Evolutionary conservation across 768 basidiomycete species (phyloP).

Genomic region (Psilocybe azurescens): DNA sequence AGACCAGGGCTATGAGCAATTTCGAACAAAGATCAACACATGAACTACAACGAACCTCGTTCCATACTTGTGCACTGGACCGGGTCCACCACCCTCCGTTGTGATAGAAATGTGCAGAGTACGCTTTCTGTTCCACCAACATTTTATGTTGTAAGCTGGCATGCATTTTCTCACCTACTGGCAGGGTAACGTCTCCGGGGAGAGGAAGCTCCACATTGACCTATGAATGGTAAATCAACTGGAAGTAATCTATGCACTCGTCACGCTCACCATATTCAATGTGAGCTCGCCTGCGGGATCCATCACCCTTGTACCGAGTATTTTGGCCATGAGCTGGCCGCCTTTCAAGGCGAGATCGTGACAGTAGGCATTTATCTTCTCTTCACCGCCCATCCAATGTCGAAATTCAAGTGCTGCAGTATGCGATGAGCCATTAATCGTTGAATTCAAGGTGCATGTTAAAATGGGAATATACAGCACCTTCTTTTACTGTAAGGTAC

Average conservation of each 20-base stretch:
- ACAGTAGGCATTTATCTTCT: conserved; percentile 76
- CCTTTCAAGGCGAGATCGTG: conserved; percentile 73
- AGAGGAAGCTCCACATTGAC: conserved; percentile 49
- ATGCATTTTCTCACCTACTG: conserved; percentile 23
- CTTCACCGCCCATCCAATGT: conserved; percentile 80
- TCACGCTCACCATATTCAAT: conserved; percentile 66
- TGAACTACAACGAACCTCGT: conserved; percentile 38
- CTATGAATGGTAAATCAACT: conserved; percentile 23
- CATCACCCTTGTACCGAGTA: conserved; percentile 69
- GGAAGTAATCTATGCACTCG: too few relatives aligned
- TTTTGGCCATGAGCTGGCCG: conserved; percentile 63
- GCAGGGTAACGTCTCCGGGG: conserved; percentile 28
- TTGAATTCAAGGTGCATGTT: too few relatives aligned
- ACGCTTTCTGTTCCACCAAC: conserved; percentile 38
- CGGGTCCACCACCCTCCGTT: conserved; percentile 51
- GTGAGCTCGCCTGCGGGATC: conserved; percentile 70
- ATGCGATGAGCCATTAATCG: background rate
- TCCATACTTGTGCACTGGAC: conserved; percentile 52
- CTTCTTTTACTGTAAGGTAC: conserved; percentile 57
- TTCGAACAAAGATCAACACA: too few relatives aligned
- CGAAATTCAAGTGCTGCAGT: conserved; percentile 76
- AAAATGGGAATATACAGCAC: conserved; percentile 33
- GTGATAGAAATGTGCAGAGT: conserved; percentile 39
- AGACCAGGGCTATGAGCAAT: too few relatives aligned
- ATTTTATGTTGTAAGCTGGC: conserved; percentile 34